These are phyloP conservation scores for Boletus bicolor DNA, from an alignment of 768 basidiomycete genomes.

Conservation along the genomic window DNA sequence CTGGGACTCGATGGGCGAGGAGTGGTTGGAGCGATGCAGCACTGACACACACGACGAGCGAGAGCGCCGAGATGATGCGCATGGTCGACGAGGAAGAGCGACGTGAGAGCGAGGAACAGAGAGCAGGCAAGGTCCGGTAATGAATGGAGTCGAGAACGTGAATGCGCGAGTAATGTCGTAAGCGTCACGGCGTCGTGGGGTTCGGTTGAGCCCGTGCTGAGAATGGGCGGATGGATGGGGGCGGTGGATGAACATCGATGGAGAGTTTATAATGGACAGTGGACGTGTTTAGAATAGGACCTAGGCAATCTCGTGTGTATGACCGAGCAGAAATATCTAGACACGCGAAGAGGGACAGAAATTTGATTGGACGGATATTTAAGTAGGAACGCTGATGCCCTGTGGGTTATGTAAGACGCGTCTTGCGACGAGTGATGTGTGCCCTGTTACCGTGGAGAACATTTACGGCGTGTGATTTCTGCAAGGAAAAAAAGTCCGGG, in stretches of 20 bases:
- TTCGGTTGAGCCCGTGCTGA: not conserved
- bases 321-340: too few species aligned
- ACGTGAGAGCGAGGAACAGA: constrained; percentile 1
- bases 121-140: not conserved
- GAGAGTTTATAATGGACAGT: not conserved
- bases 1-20: not conserved
- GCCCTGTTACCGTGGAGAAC: too few species aligned
- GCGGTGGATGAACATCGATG: not conserved
- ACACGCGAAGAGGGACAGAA: too few species aligned
- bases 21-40: constrained; percentile 4
- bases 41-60: not conserved
- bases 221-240: not conserved
- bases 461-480: too few species aligned
- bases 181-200: not conserved
- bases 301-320: not conserved
- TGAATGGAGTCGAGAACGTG: not conserved
- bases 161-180: not conserved
- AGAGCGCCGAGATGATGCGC: constrained; percentile 6
- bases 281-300: constrained; percentile 2
- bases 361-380: not conserved
- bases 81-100: constrained; percentile 9
- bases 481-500: too few species aligned
- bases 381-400: not conserved
- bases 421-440: not conserved
- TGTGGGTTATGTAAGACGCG: constrained; percentile 14